Base-by-base conservation (phyloP, 1,284 basidiomycete genomes). In the Amylostereum areolatum region DNA sequence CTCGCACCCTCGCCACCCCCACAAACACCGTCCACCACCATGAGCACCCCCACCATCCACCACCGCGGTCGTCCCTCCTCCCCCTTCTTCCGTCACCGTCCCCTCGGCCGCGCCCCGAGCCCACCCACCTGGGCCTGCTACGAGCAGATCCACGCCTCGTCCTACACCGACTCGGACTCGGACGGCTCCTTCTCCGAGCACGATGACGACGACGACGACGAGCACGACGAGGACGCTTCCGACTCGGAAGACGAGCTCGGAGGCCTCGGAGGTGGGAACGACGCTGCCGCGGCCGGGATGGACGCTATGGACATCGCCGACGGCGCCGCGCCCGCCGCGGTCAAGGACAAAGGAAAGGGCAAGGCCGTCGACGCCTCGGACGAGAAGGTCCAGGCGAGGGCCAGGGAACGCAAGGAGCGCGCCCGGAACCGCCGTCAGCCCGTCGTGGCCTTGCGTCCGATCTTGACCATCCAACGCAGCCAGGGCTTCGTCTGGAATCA, bases 401-500 rank as follows among this genome's bases (percentile, higher is more conserved):
- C 18, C 8, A 8, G n/a, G 8, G n/a, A 8, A 6, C 41, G 41
- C 41, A 43, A 43, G 28, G 74, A 73, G 63, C 69, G 70, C 55
- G n/a, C n/a, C n/a, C n/a, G n/a, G n/a, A 73, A 77, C 56, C 73
- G 70, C 47, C 80, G 77, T 48, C 73, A 78, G 48, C 73, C 76
- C 4, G 69, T 76, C 25, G 78, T 76, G 57, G 75, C 81, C 27
- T 75, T 89, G 42, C 77, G 87, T 11, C 87, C 87, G 39, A 90
- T 90, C 64, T 64, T 90, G 63, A 90, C 88, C 42, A 90, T 90
- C 51, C 86, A 89, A 63, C 75, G 77, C 62, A 89, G 86, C 57
- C 85, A 90, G 66, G 87, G 87, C n/a, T 90, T 90, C 57, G 87
- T 90, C 3, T 90, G 87, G 87, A 90, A 90, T 60, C 87, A 90